Conservation (phyloP, 805 yeast genomes). For the Wickerhamomyces rabaulensis region DNA sequence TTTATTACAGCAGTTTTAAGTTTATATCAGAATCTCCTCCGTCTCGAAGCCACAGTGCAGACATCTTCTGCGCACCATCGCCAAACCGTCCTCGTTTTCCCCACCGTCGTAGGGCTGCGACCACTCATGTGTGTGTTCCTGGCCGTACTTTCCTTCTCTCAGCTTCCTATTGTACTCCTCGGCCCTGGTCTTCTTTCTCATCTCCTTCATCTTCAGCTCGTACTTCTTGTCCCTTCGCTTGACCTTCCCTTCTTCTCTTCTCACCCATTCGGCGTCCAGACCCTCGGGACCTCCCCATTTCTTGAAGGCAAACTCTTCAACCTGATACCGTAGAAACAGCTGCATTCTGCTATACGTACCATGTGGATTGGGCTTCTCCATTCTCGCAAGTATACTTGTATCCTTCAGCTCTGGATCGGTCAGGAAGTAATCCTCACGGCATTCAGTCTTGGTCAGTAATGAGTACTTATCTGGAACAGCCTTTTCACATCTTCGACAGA, state of each 20-base stretch:
- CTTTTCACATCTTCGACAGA: constrained; percentile 74
- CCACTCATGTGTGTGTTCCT: constrained; percentile 74
- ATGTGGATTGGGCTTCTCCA: constrained; percentile 93
- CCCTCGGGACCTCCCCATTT: constrained; percentile 94
- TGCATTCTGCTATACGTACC: constrained; percentile 89
- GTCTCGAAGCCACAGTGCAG: constrained; percentile 77
- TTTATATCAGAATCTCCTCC: constrained; percentile 52
- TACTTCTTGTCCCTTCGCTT: constrained; percentile 75
- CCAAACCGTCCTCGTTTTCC: constrained; percentile 34
- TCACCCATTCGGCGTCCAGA: constrained; percentile 87
- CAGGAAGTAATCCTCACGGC: constrained; percentile 83
- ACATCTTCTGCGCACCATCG: constrained; percentile 56
- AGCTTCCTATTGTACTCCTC: constrained; percentile 75
- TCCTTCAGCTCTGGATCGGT: constrained; percentile 93
- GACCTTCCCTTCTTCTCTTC: constrained; percentile 68
- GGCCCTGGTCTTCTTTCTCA: constrained; percentile 90
- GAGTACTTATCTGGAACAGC: constrained; percentile 83
- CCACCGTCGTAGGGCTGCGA: constrained; percentile 48
- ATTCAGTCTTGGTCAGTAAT: constrained; percentile 89
- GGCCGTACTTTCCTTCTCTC: constrained; percentile 52
- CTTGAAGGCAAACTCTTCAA: constrained; percentile 87
- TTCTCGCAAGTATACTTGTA: constrained; percentile 55
- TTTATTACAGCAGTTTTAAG: neutral
- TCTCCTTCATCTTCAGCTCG: constrained; percentile 71
- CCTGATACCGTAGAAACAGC: constrained; percentile 80